Conservation (phyloP, 306 rosid genomes). For the cucumber (Cucumis sativus) region Cucumber_9930_V3 NC_026659.2:19927001-19927500, state of each 20-base stretch:
- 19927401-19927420: not conserved
- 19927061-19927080: conserved; percentile 14
- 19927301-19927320: conserved; percentile 35
- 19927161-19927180: conserved; percentile 23
- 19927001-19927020: not conserved
- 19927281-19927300: conserved; percentile 26
- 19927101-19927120: conserved; percentile 24
- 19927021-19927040: conserved; percentile 24
- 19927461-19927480: conserved; percentile 37
- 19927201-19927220: conserved; percentile 30
- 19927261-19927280: conserved; percentile 44
- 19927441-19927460: conserved; percentile 19
- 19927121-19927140: conserved; percentile 17
- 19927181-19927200: conserved; percentile 29
- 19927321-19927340: conserved; percentile 34
- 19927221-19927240: conserved; percentile 51
- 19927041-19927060: conserved; percentile 10
- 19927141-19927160: conserved; percentile 24
- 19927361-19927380: conserved; percentile 34
- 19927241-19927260: conserved; percentile 52
- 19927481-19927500: conserved; percentile 35
- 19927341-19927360: conserved; percentile 31
- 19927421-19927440: not conserved
- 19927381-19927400: not conserved
- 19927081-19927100: conserved; percentile 14